Base-by-base conservation (phyloP, 495 filamentous ascomycete genomes). In the Margaritispora aquatica region DNA sequence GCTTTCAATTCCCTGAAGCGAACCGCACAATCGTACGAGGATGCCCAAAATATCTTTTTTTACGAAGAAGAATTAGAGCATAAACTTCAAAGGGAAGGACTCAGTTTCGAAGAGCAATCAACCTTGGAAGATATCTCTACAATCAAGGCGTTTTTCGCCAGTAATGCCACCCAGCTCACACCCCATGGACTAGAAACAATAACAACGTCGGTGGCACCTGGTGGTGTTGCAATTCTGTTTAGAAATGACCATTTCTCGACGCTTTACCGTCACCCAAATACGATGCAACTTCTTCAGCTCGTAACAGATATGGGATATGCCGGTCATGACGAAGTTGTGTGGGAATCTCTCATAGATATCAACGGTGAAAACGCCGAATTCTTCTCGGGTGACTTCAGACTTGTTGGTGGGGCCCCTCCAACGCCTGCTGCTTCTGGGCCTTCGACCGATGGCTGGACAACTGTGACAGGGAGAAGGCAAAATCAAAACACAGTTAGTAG, bases 231-330 rank as follows among this genome's bases (percentile, higher is more conserved):
- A 0, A 97, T 98, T 51, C 72, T 97, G 1, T 98, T 98, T 75
- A 83, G 94, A 29, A 98, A 98, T 62, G 93, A 97, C 65, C 94
- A 98, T 72, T 98, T 98, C 68, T 87, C 87, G 26, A 97, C 94
- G 0, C 68, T 98, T 0, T 96, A 96, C 69, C 84, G 90, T 59
- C 74, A 94, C 61, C 90, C 91, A 0, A 75, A 82, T 26, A 87
- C 88, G 0, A 70, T 79, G 2, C 79, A 85, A 60, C 77, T 98
- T 0, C 79, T 88, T 57, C 89, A 87, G 0, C 70, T 97, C 19
- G 90, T 98, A 23, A 98, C 94, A 9, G 94, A 98, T 71, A 87
- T 88, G 15, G 94, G 94, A 17, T 98, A 93, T 65, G 84, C 88
- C 8, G 79, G 77, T 17, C 90, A 96, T 67, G 88, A 90, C 26